Percentiles rank a stretch among this genome's conserved stretches.
Evolutionary conservation across 2,329 filamentous ascomycete species (phyloP).

Genomic region (Metarhizium anisopliae): DNA sequence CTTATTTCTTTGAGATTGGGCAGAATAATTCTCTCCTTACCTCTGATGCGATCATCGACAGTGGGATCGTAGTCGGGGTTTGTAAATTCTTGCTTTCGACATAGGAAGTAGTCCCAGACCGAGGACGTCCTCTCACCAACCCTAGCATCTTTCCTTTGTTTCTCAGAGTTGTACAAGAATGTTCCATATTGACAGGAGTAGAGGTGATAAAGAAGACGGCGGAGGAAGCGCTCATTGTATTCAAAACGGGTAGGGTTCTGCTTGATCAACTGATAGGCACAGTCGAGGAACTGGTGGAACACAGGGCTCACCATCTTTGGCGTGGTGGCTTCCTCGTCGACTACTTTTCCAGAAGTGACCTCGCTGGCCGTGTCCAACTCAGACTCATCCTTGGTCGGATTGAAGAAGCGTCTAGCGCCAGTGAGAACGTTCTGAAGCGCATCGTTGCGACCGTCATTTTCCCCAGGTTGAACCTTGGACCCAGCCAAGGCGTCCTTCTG

Average conservation of each 20-base stretch:
- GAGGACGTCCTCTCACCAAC: conserved; percentile 68
- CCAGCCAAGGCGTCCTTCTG: conserved; percentile 72
- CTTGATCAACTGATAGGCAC: conserved; percentile 79
- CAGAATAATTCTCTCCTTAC: conserved; percentile 76
- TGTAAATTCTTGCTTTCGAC: conserved; percentile 68
- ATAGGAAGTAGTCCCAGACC: conserved; percentile 94
- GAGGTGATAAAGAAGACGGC: conserved; percentile 82
- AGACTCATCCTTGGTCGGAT: conserved; percentile 51
- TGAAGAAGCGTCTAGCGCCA: conserved; percentile 84
- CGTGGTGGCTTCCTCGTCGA: conserved; percentile 59
- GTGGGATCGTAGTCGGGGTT: conserved; percentile 70
- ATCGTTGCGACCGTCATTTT: conserved; percentile 55
- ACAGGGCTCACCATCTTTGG: conserved; percentile 91
- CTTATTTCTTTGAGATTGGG: conserved; percentile 68
- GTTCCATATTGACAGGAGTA: conserved; percentile 97
- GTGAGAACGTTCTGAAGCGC: conserved; percentile 81
- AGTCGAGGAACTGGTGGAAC: conserved; percentile 96
- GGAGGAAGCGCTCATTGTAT: conserved; percentile 89
- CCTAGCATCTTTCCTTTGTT: conserved; percentile 64
- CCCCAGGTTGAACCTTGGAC: conserved; percentile 50
- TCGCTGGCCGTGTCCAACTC: conserved; percentile 49
- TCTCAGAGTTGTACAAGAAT: conserved; percentile 92
- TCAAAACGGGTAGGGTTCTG: conserved; percentile 88
- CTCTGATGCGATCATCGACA: conserved; percentile 70
- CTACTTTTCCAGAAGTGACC: conserved; percentile 27